A percentile compares a stretch with the other conserved stretches of the same genome.
phyloP scores from a whole-genome alignment of 2,329 filamentous ascomycete genomes.

The Stagonosporopsis chrysanthemi region DNA sequence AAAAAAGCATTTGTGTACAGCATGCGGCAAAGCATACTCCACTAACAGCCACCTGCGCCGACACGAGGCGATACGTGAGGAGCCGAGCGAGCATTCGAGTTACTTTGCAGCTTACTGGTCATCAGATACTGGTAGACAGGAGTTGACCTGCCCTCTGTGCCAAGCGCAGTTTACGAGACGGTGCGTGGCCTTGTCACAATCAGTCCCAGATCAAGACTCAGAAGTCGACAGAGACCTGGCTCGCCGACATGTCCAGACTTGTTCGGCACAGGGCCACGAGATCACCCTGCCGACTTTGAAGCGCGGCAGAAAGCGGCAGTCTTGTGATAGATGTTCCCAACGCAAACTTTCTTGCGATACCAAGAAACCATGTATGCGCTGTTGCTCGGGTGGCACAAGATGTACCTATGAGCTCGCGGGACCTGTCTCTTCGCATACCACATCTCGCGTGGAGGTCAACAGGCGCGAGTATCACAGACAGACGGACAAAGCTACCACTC shows the following conservation, averaged over 20 bases:
- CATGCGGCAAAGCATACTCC: slow-evolving; percentile 10
- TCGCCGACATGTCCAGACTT: slow-evolving; percentile 9
- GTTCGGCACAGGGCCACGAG: slow-evolving; percentile 3
- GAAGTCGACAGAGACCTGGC: slow-evolving; percentile 11
- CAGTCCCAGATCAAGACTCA: background rate
- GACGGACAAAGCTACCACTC: background rate
- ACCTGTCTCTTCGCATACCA: background rate
- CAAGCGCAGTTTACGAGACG: slow-evolving; percentile 6
- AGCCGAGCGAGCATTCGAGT: background rate
- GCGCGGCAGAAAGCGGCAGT: slow-evolving; percentile 10
- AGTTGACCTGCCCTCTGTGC: slow-evolving; percentile 7
- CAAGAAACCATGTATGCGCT: slow-evolving; percentile 12
- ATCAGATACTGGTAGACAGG: slow-evolving; percentile 2
- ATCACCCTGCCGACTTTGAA: slow-evolving; percentile 8
- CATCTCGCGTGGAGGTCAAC: background rate
- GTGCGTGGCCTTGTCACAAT: background rate
- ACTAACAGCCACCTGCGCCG: slow-evolving; percentile 12
- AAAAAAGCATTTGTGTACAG: background rate
- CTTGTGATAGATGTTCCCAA: slow-evolving; percentile 17
- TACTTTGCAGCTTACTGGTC: background rate
- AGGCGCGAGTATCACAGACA: background rate
- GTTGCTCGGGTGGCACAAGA: slow-evolving; percentile 1
- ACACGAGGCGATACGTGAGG: slow-evolving; percentile 8
- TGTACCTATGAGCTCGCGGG: slow-evolving; percentile 4
- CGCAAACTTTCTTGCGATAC: slow-evolving; percentile 15